These are phyloP conservation scores for Vigna unguiculata DNA, from an alignment of 306 rosid species.

Conservation along the genomic window DNA sequence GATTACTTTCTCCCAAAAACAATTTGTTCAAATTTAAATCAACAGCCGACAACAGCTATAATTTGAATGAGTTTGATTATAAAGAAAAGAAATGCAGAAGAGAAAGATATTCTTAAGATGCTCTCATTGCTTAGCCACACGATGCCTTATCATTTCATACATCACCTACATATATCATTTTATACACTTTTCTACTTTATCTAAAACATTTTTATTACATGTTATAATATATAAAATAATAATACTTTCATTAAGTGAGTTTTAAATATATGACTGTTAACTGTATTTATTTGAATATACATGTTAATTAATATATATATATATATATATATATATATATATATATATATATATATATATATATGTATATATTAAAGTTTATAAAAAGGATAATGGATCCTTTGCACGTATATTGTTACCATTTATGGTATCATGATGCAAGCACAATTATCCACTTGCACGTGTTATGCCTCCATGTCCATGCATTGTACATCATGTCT, in stretches of 20 bases:
- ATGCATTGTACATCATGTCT: constrained; percentile 11
- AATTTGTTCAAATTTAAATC: not conserved
- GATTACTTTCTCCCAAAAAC: too few relatives aligned
- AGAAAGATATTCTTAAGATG: not conserved
- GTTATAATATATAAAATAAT: too few relatives aligned
- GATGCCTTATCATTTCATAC: not conserved
- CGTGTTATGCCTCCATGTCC: constrained; percentile 20
- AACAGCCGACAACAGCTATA: constrained; percentile 12
- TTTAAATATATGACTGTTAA: not conserved
- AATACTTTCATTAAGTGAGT: too few relatives aligned
- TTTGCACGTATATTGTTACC: constrained; percentile 3
- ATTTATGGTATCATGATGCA: not conserved
- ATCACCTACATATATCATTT: not conserved
- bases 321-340: too few relatives aligned
- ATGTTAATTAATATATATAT: too few relatives aligned
- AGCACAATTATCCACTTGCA: constrained; percentile 7
- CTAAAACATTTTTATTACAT: not conserved
- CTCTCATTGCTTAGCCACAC: not conserved
- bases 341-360: too few relatives aligned
- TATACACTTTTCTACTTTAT: not conserved
- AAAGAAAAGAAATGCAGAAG: not conserved
- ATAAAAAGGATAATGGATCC: not conserved
- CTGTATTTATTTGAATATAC: not conserved
- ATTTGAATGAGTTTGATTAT: not conserved
- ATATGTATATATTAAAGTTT: too few relatives aligned